These are phyloP conservation scores for Phytopythium helicoides DNA, from an alignment of 352 stramenopile genomes.

Conservation along the genomic window DNA sequence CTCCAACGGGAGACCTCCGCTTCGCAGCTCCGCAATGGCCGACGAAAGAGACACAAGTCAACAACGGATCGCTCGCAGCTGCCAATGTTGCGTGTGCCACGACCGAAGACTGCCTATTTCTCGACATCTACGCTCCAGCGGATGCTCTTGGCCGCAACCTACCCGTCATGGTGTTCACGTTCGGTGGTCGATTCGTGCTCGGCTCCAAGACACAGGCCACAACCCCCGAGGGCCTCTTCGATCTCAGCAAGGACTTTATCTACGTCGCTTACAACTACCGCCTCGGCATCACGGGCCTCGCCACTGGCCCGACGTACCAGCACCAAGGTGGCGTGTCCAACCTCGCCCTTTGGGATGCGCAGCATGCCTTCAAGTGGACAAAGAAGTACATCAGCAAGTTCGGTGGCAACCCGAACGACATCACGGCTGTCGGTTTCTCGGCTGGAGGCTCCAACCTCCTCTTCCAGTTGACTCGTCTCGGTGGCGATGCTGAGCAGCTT, in stretches of 20 bases:
- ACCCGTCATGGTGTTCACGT: slow-evolving; percentile 32
- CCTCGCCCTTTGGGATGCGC: slow-evolving; percentile 21
- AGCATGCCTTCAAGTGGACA: slow-evolving; percentile 32
- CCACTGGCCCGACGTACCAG: slow-evolving; percentile 19
- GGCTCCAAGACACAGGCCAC: slow-evolving; percentile 15
- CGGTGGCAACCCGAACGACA: slow-evolving; percentile 30
- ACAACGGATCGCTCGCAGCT: slow-evolving; percentile 18
- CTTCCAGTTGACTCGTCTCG: slow-evolving; percentile 29
- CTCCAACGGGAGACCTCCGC: slow-evolving; percentile 17
- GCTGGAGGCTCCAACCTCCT: slow-evolving; percentile 19
- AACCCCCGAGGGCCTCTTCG: slow-evolving; percentile 23
- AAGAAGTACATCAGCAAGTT: slow-evolving; percentile 36
- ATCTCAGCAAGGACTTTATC: slow-evolving; percentile 24
- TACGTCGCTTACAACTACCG: slow-evolving; percentile 40
- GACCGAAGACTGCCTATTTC: slow-evolving; percentile 31
- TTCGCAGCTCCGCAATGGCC: slow-evolving; percentile 23
- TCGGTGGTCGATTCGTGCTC: slow-evolving; percentile 23
- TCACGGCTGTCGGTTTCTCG: slow-evolving; percentile 31
- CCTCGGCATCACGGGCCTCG: slow-evolving; percentile 22
- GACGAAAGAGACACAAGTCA: slow-evolving; percentile 16
- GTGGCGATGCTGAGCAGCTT: slow-evolving; percentile 15
- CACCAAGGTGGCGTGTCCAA: slow-evolving; percentile 25
- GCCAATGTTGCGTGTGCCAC: slow-evolving; percentile 17
- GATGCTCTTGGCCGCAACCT: slow-evolving; percentile 18
- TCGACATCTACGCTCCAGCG: slow-evolving; percentile 30